Conservation (phyloP, 2,329 filamentous ascomycete species). For the Cordyceps javanica region DNA sequence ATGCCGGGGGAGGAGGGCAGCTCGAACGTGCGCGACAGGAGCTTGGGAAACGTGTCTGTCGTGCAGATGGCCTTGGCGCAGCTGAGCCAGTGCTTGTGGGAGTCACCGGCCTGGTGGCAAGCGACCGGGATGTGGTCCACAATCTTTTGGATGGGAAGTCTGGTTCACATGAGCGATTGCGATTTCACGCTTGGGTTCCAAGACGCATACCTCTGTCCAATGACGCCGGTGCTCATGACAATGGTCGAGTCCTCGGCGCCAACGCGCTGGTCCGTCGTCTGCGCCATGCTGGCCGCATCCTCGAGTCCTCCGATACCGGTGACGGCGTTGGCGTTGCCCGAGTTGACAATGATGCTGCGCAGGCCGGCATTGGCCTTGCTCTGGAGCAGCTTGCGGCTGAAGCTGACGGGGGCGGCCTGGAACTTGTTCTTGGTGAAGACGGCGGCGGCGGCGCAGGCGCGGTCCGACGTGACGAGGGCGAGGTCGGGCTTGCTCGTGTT, state of each 20-base stretch:
- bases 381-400: constrained; percentile 68
- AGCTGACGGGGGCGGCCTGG: constrained; percentile 89
- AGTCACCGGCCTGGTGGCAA: constrained; percentile 61
- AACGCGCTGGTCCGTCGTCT: constrained; percentile 61
- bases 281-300: constrained; percentile 80
- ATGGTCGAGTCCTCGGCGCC: constrained; percentile 57
- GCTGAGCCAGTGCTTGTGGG: constrained; percentile 80
- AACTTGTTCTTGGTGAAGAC: constrained; percentile 99
- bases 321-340: constrained; percentile 94
- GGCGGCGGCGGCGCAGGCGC: constrained; percentile 78
- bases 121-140: constrained; percentile 73
- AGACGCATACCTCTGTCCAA: constrained; percentile 68
- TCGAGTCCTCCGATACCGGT: constrained; percentile 85
- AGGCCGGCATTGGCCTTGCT: constrained; percentile 62
- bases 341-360: constrained; percentile 83
- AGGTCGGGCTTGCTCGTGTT: constrained; percentile 92
- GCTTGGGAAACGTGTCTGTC: constrained; percentile 96
- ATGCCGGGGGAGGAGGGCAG: constrained; percentile 71
- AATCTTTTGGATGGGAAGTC: constrained; percentile 88
- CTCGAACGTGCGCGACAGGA: constrained; percentile 76
- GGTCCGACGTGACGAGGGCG: constrained; percentile 79
- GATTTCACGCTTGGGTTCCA: background rate
- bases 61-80: constrained; percentile 93
- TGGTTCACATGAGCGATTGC: constrained; percentile 25
- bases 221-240: constrained; percentile 98